A percentile compares a stretch with the other conserved stretches of the same genome.
Conservation (phyloP, 257 asterid genomes). For the Solanum rostratum region DNA sequence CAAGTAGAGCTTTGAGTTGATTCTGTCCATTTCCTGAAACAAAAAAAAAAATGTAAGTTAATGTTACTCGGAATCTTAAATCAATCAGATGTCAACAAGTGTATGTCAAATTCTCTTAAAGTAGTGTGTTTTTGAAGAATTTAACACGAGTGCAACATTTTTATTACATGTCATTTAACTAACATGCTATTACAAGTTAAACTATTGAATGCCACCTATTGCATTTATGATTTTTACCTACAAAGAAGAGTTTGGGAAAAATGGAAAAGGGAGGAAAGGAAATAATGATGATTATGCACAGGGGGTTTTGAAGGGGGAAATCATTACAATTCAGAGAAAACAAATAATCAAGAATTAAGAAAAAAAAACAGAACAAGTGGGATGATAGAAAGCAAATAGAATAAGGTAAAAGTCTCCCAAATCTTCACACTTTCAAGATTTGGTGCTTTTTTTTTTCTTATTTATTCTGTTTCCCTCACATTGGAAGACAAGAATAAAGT, state of each 20-base stretch:
- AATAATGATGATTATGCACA: neutral
- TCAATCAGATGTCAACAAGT: neutral
- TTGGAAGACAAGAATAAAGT: slow-evolving; percentile 40
- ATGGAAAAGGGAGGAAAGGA: neutral
- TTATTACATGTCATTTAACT: neutral
- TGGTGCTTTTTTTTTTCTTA: slow-evolving; percentile 19
- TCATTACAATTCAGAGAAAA: neutral
- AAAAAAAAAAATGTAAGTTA: neutral
- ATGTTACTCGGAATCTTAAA: neutral
- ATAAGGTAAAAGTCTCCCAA: slow-evolving; percentile 15
- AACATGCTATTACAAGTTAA: neutral
- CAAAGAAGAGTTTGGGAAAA: neutral
- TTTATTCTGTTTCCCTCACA: slow-evolving; percentile 24
- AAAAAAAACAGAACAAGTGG: neutral
- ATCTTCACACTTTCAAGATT: slow-evolving; percentile 39
- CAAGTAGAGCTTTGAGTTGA: slow-evolving; percentile 59
- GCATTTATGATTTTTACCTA: neutral
- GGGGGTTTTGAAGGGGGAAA: neutral
- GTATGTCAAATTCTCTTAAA: too few species aligned
- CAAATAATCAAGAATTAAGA: neutral
- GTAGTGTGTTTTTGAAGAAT: too few species aligned
- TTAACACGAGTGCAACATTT: neutral
- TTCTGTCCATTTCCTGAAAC: slow-evolving; percentile 41
- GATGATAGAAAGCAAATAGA: neutral
- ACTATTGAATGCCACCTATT: neutral